phyloP scores from a whole-genome alignment of 2,329 filamentous ascomycete genomes.

The Macrophomina tecta region DNA sequence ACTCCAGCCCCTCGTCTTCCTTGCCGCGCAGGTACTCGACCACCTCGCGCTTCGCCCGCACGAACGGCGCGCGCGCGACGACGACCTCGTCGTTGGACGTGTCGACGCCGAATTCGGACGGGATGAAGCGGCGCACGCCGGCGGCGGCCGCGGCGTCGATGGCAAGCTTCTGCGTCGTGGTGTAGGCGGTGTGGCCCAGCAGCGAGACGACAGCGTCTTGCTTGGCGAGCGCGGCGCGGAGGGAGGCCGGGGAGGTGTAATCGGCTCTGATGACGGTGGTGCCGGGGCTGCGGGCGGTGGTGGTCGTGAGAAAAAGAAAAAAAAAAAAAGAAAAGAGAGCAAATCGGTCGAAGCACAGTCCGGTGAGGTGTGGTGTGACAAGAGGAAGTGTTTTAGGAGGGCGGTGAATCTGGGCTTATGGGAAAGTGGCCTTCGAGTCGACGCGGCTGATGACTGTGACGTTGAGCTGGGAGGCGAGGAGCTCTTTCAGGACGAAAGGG shows the following conservation, averaged over 20 bases:
- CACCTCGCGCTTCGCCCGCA: slow-evolving; percentile 54
- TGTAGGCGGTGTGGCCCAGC: slow-evolving; percentile 49
- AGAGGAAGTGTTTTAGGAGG: too few species aligned
- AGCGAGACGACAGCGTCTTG: slow-evolving; percentile 62
- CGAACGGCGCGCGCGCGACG: slow-evolving; percentile 46
- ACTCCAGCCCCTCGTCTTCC: slow-evolving; percentile 51
- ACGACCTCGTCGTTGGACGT: slow-evolving; percentile 45
- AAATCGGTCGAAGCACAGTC: too few species aligned
- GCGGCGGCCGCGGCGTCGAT: slow-evolving; percentile 65
- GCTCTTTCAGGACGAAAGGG: background rate
- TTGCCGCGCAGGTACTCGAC: slow-evolving; percentile 60
- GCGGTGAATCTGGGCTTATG: background rate
- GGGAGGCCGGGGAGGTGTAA: slow-evolving; percentile 52
- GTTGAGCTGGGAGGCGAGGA: background rate
- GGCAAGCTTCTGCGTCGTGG: slow-evolving; percentile 36
- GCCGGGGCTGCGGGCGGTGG: background rate
- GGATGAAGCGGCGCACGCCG: slow-evolving; percentile 66
- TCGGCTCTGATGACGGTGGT: slow-evolving; percentile 54
- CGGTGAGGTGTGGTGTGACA: too few species aligned
- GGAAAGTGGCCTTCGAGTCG: background rate
- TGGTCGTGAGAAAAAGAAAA: too few species aligned
- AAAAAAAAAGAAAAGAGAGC: too few species aligned
- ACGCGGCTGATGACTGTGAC: background rate
- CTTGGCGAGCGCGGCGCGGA: slow-evolving; percentile 59
- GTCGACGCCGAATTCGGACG: slow-evolving; percentile 63